Base-by-base conservation (phyloP, 2,329 filamentous ascomycete species). In the Lithohypha guttulata region DNA sequence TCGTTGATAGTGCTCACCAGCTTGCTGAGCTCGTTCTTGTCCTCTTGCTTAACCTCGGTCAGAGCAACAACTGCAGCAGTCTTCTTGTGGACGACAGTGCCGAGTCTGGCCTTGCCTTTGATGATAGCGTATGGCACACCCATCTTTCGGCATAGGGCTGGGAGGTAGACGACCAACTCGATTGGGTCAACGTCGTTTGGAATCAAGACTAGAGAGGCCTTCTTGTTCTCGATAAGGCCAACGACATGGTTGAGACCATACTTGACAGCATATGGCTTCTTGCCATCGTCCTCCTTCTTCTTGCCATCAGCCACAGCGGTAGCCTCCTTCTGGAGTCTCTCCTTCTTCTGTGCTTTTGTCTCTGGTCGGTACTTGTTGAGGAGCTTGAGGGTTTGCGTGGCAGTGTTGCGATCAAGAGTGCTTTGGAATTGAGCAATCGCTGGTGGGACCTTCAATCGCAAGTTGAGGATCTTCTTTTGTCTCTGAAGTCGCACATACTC, bases 361-460 rank as follows among this genome's bases (percentile, higher is more conserved):
- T 98, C 91, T 55, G 91, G 91, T 59, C 89, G 86, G 82, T 98
- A 98, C 79, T 98, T 98, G 84, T 94, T 93, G 64, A 98, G 84
- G 63, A 98, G 81, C 79, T 96, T 96, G 78, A 98, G 91, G 53
- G 84, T 76, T 75, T 96, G 89, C 59, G 86, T 84, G 56, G 93
- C 93, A 54, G 89, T 84, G 78, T 93, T 93, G 71, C 84, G 83
- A 78, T 93, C 84, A 59, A 96, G 83, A 57, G 93, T 86, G 69
- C 89, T 83, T 73, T 86, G 81, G 81, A 96, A 98, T 76, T 98
- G 91, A 56, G 89, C 79, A 58, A 98, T 86, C 57, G 89, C 81
- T 62, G 93, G 91, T 50, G 91, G 91, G 50, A 98, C 91, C 82
- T 98, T 98, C 62, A 98, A 76, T 62, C 91, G 89, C 70, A 98